A percentile compares a stretch with the other conserved stretches of the same genome.
Evolutionary conservation across 2,329 filamentous ascomycete genomes (phyloP).

Genomic region (Diaporthe citrichinensis): DNA sequence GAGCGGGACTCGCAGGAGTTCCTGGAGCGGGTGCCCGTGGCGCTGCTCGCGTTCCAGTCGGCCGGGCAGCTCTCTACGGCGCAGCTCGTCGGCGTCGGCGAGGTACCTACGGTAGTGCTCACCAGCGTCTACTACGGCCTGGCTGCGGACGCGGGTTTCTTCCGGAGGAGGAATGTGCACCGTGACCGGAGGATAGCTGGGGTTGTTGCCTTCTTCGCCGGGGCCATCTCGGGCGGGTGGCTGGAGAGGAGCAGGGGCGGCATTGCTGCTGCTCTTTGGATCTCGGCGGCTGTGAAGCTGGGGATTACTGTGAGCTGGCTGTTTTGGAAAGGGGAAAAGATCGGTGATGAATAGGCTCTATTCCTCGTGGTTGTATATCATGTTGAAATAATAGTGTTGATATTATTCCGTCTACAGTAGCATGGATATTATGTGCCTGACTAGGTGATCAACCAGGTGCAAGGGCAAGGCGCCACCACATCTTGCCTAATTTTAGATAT

Average conservation of each 20-base stretch:
- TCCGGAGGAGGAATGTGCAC: neutral
- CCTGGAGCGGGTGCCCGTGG: neutral
- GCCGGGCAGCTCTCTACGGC: neutral
- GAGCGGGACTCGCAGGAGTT: neutral
- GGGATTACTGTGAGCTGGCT: neutral
- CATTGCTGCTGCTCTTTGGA: constrained; percentile 1
- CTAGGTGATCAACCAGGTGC: neutral
- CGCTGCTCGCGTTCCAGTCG: neutral
- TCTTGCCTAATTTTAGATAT: neutral
- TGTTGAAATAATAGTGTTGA: neutral
- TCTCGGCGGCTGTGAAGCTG: neutral
- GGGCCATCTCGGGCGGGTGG: neutral
- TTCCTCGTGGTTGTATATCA: no score
- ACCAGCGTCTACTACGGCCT: neutral
- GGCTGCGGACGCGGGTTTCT: neutral
- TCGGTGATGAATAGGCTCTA: neutral
- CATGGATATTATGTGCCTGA: neutral
- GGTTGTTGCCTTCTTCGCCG: neutral
- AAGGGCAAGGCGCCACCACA: neutral
- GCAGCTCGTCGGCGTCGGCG: neutral
- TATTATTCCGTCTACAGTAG: neutral
- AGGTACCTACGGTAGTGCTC: neutral
- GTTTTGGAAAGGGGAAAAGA: neutral
- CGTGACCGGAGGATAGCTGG: neutral
- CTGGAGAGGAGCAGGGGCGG: neutral